Evolutionary conservation across 1,284 basidiomycete species (phyloP), one percentile per base, ranked within the genome.

Genomic region (Phylloboletellus chloephorus): DNA sequence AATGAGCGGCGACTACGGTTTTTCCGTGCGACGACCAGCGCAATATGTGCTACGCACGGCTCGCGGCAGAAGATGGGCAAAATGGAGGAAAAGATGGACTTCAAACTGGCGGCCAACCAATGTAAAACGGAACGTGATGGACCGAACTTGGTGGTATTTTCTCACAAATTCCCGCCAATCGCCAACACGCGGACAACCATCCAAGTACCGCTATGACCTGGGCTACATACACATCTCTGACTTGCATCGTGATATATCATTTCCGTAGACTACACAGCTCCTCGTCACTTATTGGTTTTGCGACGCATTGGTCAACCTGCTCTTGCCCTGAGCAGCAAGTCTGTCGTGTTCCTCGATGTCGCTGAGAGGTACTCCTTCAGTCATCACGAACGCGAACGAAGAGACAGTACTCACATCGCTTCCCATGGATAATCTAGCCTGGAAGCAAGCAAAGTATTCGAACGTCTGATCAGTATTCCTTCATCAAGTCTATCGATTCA

Each of bases 351-450:
- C 80, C 46, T 86, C 84, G 53, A 89, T 88, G 53, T 87, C 73
- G 44, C 85, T 88, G 56, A 29, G 3, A 40, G 33, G 38, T 35
- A 10, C 16, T 8, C 8, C 12, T 29, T 55, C 37, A 43, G 33
- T 11, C 5, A 15, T 38, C 19, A 31, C 24, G 13, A 32, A 41
- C 23, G 20, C 45, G 43, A 48, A 51, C 53, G 37, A 49, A 17
- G 41, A 41, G 28, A 37, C 44, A 47, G 42, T 37, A 60, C 82
- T 66, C 58, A 86, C 85, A 59, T 69, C 11, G 79, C 75, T 68
- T 89, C 86, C 86, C 86, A 89, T 56, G 86, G 86, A 59, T 89
- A 89, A 57, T 88, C 84, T 50, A 89, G 67, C 85, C 85, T 89
- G 54, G 48, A 43, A 39, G 37, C 19, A 47, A 31, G 44, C 22